Base-by-base conservation (phyloP, 2,329 filamentous ascomycete species). In the Nigrospora osmanthi region DNA sequence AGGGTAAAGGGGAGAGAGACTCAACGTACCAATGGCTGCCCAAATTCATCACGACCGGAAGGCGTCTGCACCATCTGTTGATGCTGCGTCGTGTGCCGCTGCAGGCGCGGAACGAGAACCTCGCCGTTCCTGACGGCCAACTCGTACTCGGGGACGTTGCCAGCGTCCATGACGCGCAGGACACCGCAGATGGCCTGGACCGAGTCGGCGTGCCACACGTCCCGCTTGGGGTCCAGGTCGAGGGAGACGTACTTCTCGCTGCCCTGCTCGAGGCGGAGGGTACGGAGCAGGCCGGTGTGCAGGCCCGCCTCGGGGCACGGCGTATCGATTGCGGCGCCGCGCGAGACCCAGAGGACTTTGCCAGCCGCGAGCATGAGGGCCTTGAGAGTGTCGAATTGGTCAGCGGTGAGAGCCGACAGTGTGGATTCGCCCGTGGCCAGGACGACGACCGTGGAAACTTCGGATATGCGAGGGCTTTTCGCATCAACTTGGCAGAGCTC, bases 271-370 rank as follows among this genome's bases (percentile, higher is more conserved):
- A 44, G 30, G 10, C 42, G 23, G 12, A 44, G 16, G 11, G 42
- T 44, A 11, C 42, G 35, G 5, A 44, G 31, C n/a, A 44, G 28
- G 15, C 42, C 42, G 10, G 37, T 38, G 30, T 44, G 36, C 13
- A 44, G 37, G n/a, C 15, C 35, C 19, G 15, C 36, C 13, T 35
- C 19, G 16, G 42, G 28, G 9, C 17, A 11, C 9, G 9, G 16
- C 11, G 37, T 17, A 13, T 44, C 37, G 7, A 12, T 2, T 6
- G 36, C 11, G 10, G 42, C 36, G 35, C 42, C 42, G 13, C 31
- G 23, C 11, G 42, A 44, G 15, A 44, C 11, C 42, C 42, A 44
- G 28, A 44, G n/a, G 6, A 44, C 35, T n/a, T 38, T 32, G 23
- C 39, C 36, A 7, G 30, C 15, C 6, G 23, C n/a, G 2, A 44